Base-by-base conservation (phyloP, 1,284 basidiomycete genomes). In the Kwoniella shivajii region DNA sequence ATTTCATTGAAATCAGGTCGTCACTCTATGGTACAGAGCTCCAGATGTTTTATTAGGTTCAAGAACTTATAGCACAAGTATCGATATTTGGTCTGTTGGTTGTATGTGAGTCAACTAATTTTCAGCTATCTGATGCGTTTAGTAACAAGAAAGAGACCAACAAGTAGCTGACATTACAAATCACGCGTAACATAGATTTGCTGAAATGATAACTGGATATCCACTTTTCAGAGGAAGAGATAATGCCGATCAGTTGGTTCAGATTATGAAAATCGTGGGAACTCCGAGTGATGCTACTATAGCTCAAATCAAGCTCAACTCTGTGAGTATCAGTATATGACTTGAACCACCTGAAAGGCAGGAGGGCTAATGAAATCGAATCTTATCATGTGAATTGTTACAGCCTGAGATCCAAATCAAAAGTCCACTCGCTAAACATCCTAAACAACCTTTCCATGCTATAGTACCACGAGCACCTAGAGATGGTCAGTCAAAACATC, bases 31-130 rank as follows among this genome's bases (percentile, higher is more conserved):
- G 95, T 99, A 99, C 76, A 88, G 95, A 54, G 92, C 95, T 1
- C 95, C 96, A 1, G 95, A 98, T 74, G 95, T 99, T 18, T 83
- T 99, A 26, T 86, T 99, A 1, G 96, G 96, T 24, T 91, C 91
- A 9, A 86, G 94, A 54, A 93, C 97, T 74, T 99, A 99, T 79
- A 88, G 89, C 20, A 99, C 96, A 1, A 89, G 90, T 29, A 92
- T 98, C 71, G 96, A 99, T 79, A 95, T 98, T 86, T 99, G 95
- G 95, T 93, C 90, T 44, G 93, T 97, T 24, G 95, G 94, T 16
- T 79, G 78, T 70, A 79, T 79, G 73, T 78, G 69, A 70, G 76
- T 66, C 5, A 5, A 16, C 26, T 11, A 13, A 18, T n/a, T 39
- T 38, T 6, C 6, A 10, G 37, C 20, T 10, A 10, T 14, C 37